A percentile compares a stretch with the other conserved stretches of the same genome.
Evolutionary conservation across 1,284 basidiomycete species (phyloP).

Genomic region (Exobasidium rhododendri): DNA sequence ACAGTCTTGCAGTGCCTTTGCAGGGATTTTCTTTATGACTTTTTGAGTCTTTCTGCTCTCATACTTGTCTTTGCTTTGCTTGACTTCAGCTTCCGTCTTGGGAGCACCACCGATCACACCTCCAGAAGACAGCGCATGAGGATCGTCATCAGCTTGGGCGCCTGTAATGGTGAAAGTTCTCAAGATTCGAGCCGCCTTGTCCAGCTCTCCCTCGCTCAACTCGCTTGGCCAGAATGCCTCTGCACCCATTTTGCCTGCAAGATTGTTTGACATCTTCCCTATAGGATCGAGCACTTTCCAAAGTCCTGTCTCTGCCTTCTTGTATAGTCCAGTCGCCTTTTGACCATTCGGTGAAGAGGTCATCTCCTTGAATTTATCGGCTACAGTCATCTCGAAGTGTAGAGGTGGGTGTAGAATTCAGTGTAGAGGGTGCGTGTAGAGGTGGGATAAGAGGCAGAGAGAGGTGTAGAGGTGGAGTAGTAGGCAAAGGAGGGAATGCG

Average conservation of each 20-base stretch:
- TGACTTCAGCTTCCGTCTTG: slow-evolving; percentile 3
- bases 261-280: slow-evolving; percentile 21
- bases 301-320: slow-evolving; percentile 24
- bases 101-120: slow-evolving; percentile 21
- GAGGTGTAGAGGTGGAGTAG: too few species aligned
- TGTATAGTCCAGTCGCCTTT: slow-evolving; percentile 10
- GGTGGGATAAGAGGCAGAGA: too few species aligned
- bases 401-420: too few species aligned
- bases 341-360: background rate
- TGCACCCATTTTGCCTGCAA: slow-evolving; percentile 36
- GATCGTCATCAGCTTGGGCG: slow-evolving; percentile 29
- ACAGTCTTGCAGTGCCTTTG: slow-evolving; percentile 33
- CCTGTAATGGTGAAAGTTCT: slow-evolving; percentile 41
- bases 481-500: too few species aligned
- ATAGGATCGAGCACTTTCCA: slow-evolving; percentile 15
- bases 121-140: slow-evolving; percentile 3
- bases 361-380: slow-evolving; percentile 10
- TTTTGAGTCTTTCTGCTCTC: slow-evolving; percentile 48
- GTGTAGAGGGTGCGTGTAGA: too few species aligned
- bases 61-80: slow-evolving; percentile 27
- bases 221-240: slow-evolving; percentile 50
- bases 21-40: slow-evolving; percentile 52
- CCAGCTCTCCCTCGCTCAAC: slow-evolving; percentile 35
- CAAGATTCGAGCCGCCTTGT: slow-evolving; percentile 49
- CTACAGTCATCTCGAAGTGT: too few species aligned